Conservation (phyloP, 2,329 filamentous ascomycete genomes). For the Botryotinia narcissicola region DNA sequence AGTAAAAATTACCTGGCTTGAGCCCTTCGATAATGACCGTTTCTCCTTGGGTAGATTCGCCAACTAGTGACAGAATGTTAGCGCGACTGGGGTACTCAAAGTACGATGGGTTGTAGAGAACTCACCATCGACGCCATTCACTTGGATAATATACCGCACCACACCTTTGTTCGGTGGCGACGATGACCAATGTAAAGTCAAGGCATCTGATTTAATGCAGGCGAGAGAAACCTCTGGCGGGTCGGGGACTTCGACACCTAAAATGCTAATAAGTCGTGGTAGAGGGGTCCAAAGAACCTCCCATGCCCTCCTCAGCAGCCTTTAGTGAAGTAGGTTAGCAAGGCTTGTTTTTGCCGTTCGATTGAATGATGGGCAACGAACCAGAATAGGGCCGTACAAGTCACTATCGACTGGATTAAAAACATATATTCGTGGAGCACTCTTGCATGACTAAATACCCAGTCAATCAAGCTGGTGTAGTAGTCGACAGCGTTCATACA, state of each 20-base stretch:
- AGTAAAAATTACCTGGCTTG: slow-evolving; percentile 84
- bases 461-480: slow-evolving; percentile 36
- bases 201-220: slow-evolving; percentile 81
- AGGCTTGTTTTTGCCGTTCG: background rate
- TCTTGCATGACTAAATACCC: slow-evolving; percentile 38
- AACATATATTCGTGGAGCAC: slow-evolving; percentile 35
- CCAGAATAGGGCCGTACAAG: slow-evolving; percentile 38
- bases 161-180: slow-evolving; percentile 65
- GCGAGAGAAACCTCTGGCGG: slow-evolving; percentile 87
- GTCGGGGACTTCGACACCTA: slow-evolving; percentile 91
- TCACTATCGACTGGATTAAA: slow-evolving; percentile 38
- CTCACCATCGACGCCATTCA: slow-evolving; percentile 88
- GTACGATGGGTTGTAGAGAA: background rate
- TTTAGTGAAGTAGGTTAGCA: slow-evolving; percentile 40
- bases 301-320: slow-evolving; percentile 82
- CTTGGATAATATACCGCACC: slow-evolving; percentile 79
- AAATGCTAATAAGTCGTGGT: slow-evolving; percentile 82
- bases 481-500: slow-evolving; percentile 40
- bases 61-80: slow-evolving; percentile 55
- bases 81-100: background rate
- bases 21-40: slow-evolving; percentile 89
- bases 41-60: slow-evolving; percentile 77
- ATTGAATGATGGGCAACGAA: slow-evolving; percentile 20
- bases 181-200: slow-evolving; percentile 87
- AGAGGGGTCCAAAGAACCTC: slow-evolving; percentile 89